These are phyloP conservation scores for Mycosphaerella sp. DNA, from an alignment of 2,329 filamentous ascomycete genomes.

Conservation along the genomic window DNA sequence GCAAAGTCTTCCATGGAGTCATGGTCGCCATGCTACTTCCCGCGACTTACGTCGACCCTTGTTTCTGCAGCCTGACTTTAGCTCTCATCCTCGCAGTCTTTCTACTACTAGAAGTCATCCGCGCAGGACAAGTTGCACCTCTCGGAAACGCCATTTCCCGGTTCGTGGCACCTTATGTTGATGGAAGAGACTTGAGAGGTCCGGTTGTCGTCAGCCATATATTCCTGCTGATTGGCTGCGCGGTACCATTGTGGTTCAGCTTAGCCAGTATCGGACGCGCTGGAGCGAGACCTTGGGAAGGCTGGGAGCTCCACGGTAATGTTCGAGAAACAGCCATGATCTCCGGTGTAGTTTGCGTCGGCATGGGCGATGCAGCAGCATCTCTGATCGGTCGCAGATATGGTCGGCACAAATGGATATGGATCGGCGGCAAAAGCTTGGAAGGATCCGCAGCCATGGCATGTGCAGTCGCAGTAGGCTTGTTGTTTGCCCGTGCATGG, in stretches of 20 bases:
- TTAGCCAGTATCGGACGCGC: slow-evolving; percentile 62
- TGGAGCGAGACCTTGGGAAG: slow-evolving; percentile 52
- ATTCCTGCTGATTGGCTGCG: slow-evolving; percentile 89
- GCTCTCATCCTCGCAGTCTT: slow-evolving; percentile 75
- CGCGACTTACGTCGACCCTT: slow-evolving; percentile 76
- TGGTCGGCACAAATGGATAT: slow-evolving; percentile 86
- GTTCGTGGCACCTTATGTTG: slow-evolving; percentile 89
- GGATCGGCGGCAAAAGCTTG: slow-evolving; percentile 92
- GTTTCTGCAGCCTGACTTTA: slow-evolving; percentile 75
- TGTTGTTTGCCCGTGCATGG: slow-evolving; percentile 67
- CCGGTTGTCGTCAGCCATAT: slow-evolving; percentile 96
- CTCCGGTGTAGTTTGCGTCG: slow-evolving; percentile 86
- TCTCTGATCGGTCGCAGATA: slow-evolving; percentile 82
- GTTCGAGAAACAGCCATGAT: slow-evolving; percentile 78
- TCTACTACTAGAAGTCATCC: slow-evolving; percentile 77
- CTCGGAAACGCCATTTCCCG: slow-evolving; percentile 76
- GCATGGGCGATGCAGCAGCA: slow-evolving; percentile 89
- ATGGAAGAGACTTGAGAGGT: slow-evolving; percentile 84
- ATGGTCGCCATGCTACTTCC: slow-evolving; percentile 96
- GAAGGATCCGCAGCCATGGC: slow-evolving; percentile 82
- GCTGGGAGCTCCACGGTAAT: slow-evolving; percentile 62
- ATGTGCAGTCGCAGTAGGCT: slow-evolving; percentile 66
- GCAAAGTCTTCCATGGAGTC: slow-evolving; percentile 97
- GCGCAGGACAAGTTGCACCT: slow-evolving; percentile 85
- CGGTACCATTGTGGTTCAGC: slow-evolving; percentile 86